A percentile compares a stretch with the other conserved stretches of the same genome.
Conservation (phyloP, 2,329 filamentous ascomycete genomes). For the Exophiala aquamarina region DNA sequence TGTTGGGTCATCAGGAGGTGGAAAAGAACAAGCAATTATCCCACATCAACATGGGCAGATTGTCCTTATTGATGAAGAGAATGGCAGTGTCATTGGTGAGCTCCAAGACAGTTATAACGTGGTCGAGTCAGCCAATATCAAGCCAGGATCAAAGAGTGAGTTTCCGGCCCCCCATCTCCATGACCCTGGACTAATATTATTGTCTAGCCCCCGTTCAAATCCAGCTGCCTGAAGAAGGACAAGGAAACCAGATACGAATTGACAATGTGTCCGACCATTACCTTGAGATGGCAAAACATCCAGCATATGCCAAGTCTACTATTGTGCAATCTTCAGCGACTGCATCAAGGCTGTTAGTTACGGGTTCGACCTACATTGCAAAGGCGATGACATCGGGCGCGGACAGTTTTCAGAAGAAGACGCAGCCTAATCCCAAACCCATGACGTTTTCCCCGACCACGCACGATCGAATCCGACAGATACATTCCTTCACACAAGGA, state of each 20-base stretch:
- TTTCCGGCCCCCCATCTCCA: conserved; percentile 9
- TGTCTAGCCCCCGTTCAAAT: conserved; percentile 48
- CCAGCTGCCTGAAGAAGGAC: conserved; percentile 46
- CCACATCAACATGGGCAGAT: conserved; percentile 67
- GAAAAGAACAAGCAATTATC: conserved; percentile 31
- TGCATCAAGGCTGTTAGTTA: conserved; percentile 89
- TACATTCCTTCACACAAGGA: conserved; percentile 79
- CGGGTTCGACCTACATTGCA: conserved; percentile 75
- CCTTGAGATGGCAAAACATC: conserved; percentile 75
- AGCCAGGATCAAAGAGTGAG: conserved; percentile 88
- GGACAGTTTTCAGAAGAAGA: conserved; percentile 75
- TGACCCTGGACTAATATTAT: conserved; percentile 22
- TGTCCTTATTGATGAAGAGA: conserved; percentile 91
- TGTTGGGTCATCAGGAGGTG: conserved; percentile 41
- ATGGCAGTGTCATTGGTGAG: conserved; percentile 93
- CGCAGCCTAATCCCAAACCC: conserved; percentile 74
- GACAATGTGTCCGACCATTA: conserved; percentile 58
- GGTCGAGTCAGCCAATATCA: conserved; percentile 71
- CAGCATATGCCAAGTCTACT: conserved; percentile 84
- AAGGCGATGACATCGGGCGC: conserved; percentile 76
- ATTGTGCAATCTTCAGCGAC: conserved; percentile 84
- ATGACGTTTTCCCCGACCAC: conserved; percentile 85
- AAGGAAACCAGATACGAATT: conserved; percentile 48
- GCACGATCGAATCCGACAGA: conserved; percentile 80
- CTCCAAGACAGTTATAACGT: conserved; percentile 78